These are phyloP conservation scores for Yarrowia yakushimensis DNA, from an alignment of 805 yeast species.

Conservation along the genomic window DNA sequence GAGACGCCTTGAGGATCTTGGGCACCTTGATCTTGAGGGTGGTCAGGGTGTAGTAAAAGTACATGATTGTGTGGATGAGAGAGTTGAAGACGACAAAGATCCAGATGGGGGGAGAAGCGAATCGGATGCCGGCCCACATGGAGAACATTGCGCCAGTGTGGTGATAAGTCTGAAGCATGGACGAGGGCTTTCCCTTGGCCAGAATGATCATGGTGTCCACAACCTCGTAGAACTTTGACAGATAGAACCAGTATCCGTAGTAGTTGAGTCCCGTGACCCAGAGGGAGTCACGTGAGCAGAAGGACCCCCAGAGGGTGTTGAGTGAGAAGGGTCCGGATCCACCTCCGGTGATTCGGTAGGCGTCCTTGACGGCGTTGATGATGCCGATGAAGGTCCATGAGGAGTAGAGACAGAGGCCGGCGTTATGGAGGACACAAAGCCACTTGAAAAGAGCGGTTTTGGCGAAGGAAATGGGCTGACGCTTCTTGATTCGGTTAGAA, in stretches of 20 bases:
- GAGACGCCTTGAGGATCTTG: conserved; percentile 49
- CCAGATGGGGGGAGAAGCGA: conserved; percentile 73
- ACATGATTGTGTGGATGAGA: conserved; percentile 73
- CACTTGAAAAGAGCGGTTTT: conserved; percentile 46
- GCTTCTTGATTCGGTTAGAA: conserved; percentile 42
- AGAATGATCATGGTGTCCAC: conserved; percentile 64
- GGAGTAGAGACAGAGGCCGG: conserved; percentile 61
- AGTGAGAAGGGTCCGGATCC: conserved; percentile 90
- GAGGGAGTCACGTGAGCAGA: conserved; percentile 62
- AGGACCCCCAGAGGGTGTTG: conserved; percentile 70
- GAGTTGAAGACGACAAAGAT: conserved; percentile 75
- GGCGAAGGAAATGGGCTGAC: conserved; percentile 48
- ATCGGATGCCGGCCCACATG: conserved; percentile 76
- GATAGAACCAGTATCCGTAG: conserved; percentile 64
- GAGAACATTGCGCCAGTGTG: conserved; percentile 78
- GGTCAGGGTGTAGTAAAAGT: conserved; percentile 60
- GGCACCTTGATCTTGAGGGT: conserved; percentile 60
- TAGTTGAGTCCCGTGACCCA: conserved; percentile 53
- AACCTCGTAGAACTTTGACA: conserved; percentile 69
- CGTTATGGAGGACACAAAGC: conserved; percentile 58
- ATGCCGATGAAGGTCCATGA: conserved; percentile 71
- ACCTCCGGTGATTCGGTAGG: conserved; percentile 39
- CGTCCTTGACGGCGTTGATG: conserved; percentile 45
- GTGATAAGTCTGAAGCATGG: conserved; percentile 67
- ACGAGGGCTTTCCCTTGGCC: conserved; percentile 63